Percentiles rank a stretch among this genome's conserved stretches.
phyloP scores from a whole-genome alignment of 176 grass and related monocot species.

The Chloris gayana region DNA sequence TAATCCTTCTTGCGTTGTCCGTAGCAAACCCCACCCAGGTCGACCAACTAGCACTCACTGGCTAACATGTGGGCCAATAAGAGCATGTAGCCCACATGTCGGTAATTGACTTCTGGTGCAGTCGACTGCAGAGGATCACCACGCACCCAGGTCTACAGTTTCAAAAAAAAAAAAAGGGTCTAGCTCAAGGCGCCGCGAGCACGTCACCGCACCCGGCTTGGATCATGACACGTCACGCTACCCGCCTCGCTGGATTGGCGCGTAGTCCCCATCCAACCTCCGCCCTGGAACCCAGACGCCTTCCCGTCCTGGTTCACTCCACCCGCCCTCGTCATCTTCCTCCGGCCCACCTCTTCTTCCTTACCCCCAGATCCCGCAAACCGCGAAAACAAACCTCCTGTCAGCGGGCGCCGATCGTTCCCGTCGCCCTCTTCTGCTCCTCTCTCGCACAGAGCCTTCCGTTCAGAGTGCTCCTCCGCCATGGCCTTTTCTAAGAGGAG shows the following conservation, averaged over 20 bases:
- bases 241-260: conserved; percentile 9
- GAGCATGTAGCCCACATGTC: too few relatives aligned
- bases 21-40: not conserved
- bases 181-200: conserved; percentile 42
- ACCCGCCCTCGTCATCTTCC: conserved; percentile 41
- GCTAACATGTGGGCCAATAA: too few relatives aligned
- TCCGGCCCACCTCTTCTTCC: not conserved
- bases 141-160: too few relatives aligned
- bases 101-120: too few relatives aligned
- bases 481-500: conserved; percentile 51
- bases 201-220: conserved; percentile 15
- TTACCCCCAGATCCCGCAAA: conserved; percentile 40
- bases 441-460: not conserved
- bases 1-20: not conserved
- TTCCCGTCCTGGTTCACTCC: conserved; percentile 58
- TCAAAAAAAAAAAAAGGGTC: too few relatives aligned
- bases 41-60: too few relatives aligned
- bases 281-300: conserved; percentile 43
- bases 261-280: conserved; percentile 41
- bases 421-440: not conserved
- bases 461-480: not conserved
- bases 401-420: not conserved
- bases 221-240: conserved; percentile 22
- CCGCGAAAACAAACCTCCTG: conserved; percentile 34
- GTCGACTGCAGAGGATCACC: too few relatives aligned